Evolutionary conservation across 441 rosid species (phyloP).

Genomic region (Hura crepitans): DNA sequence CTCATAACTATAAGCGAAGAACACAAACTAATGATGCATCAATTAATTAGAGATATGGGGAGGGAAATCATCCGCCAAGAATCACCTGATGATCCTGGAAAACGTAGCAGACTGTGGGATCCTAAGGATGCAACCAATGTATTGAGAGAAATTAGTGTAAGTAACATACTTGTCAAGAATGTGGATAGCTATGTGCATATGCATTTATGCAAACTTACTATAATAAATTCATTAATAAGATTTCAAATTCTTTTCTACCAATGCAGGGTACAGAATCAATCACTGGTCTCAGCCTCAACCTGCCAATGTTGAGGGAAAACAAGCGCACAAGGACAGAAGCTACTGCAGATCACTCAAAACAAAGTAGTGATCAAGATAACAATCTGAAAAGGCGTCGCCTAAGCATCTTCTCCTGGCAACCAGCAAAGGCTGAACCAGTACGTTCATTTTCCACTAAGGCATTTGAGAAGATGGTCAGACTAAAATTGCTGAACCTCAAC

Average conservation of each 20-base stretch:
- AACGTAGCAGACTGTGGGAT: slow-evolving; percentile 45
- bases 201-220: not conserved
- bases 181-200: not conserved
- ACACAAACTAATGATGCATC: slow-evolving; percentile 25
- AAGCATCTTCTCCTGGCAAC: slow-evolving; percentile 10
- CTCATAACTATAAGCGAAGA: slow-evolving; percentile 22
- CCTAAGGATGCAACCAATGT: slow-evolving; percentile 22
- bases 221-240: not conserved
- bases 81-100: slow-evolving; percentile 34
- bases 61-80: slow-evolving; percentile 42
- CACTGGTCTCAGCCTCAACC: slow-evolving; percentile 16
- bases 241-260: not conserved
- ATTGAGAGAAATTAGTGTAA: slow-evolving; percentile 25
- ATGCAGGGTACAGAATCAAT: slow-evolving; percentile 26
- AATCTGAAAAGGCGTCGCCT: slow-evolving; percentile 12
- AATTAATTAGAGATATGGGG: slow-evolving; percentile 50
- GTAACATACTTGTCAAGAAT: not conserved
- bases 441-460: slow-evolving; percentile 18
- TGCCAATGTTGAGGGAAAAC: slow-evolving; percentile 4
- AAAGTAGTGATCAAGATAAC: not conserved
- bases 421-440: not conserved
- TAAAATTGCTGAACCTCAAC: slow-evolving; percentile 29
- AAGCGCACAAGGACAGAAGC: not conserved
- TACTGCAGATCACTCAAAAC: not conserved
- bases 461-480: slow-evolving; percentile 28